Evolutionary conservation across 305 asterid genomes (phyloP), one percentile per base, ranked within the genome.

Genomic region (Fraxinus ornus): DNA sequence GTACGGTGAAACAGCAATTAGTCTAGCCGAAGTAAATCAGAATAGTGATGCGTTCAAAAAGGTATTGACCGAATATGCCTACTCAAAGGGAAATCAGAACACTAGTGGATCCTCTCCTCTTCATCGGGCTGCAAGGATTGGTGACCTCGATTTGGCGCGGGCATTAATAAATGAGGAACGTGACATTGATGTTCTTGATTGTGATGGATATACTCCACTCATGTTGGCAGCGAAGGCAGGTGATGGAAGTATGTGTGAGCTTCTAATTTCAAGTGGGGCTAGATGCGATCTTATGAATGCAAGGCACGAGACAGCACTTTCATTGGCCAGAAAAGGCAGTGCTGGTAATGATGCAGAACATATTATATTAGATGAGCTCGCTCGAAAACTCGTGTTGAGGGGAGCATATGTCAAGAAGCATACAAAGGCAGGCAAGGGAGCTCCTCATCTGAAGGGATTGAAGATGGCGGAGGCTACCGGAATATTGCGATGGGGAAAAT

Each of bases 161-260:
- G 75, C 80, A 8, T 76, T 91, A 28, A 78, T 81, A 12, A 85
- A 13, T 0, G 79, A 83, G 4, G 88, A 85, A 4, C 71, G 15
- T 19, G 88, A 88, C 57, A 80, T 89, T 1, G 80, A 91, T 66
- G 66, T 74, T 52, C 78, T 88, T 3, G 92, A 93, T 76, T 24
- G 80, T 7, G 91, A 93, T 12, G 93, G 94, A 26, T 86, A 90
- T 49, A 90, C 92, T 62, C 93, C 97, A 1, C 88, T 93, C 2
- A 93, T 93, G 94, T n/a, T 89, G 24, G 97, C 97, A 7, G 94
- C 94, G 60, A 88, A 78, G 47, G 84, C 88, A n/a, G 94, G 90
- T 12, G 76, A 93, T 17, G 88, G 66, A n/a, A 81, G 28, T n/a
- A 86, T 90, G 86, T 93, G 94, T 35, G 80, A 91, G 86, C 88